Percentiles rank a stretch among this genome's conserved stretches.
Conservation (phyloP, 2,329 filamentous ascomycete genomes). For the Fusarium sp. region DNA sequence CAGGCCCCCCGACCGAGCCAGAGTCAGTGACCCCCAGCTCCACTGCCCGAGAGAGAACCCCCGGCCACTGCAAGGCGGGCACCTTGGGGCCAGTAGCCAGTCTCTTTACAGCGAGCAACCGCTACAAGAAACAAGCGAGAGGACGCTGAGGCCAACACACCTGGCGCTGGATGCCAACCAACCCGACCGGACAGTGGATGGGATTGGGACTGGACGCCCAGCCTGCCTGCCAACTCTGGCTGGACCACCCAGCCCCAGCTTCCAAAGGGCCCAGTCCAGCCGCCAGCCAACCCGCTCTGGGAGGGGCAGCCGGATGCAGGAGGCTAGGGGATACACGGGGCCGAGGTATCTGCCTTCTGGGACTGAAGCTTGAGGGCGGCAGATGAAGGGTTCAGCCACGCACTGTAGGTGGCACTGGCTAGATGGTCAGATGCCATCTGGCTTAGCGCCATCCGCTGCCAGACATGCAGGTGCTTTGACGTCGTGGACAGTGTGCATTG, state of each 20-base stretch:
- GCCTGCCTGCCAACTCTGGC: conserved; percentile 13
- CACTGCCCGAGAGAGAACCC: conserved; percentile 25
- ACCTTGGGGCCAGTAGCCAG: conserved; percentile 6
- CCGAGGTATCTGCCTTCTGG: conserved; percentile 12
- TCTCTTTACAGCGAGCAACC: conserved; percentile 23
- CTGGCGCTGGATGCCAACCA: conserved; percentile 21
- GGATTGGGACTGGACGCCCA: background rate
- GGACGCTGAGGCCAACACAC: conserved; percentile 20
- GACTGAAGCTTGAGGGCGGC: conserved; percentile 22
- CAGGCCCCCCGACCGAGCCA: conserved; percentile 18
- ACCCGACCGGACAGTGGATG: conserved; percentile 15
- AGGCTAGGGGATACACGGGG: conserved; percentile 24
- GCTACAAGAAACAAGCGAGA: conserved; percentile 40
- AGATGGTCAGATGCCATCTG: conserved; percentile 6
- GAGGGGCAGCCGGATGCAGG: conserved; percentile 39
- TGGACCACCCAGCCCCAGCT: conserved; percentile 13
- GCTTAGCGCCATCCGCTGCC: background rate
- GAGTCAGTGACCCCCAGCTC: conserved; percentile 27
- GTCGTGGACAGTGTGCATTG: background rate
- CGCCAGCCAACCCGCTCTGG: conserved; percentile 4
- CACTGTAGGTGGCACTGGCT: conserved; percentile 4
- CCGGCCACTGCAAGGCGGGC: conserved; percentile 13
- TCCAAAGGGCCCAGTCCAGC: conserved; percentile 32
- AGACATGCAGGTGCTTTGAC: background rate
- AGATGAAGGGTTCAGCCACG: conserved; percentile 4